Evolutionary conservation across 176 grass and related monocot species (phyloP).

Genomic region (Eleusine indica): DNA sequence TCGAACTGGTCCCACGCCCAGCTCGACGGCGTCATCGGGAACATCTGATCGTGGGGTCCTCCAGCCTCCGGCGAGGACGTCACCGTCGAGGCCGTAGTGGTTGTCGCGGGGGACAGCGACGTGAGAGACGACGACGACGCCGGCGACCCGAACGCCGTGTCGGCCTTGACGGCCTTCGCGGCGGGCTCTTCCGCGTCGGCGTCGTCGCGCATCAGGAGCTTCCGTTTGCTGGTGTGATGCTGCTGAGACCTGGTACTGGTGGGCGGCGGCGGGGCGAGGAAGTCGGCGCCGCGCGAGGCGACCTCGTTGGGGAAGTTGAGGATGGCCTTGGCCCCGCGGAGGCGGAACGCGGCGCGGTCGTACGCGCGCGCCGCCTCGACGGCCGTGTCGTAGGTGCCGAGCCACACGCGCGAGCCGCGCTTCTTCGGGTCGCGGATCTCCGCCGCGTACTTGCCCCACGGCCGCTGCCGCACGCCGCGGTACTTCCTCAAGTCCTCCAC

Average conservation of each 20-base stretch:
- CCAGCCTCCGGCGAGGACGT: conserved; percentile 28
- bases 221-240: conserved; percentile 26
- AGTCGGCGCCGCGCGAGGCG: conserved; percentile 40
- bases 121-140: conserved; percentile 16
- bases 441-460: conserved; percentile 93
- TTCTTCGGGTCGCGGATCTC: conserved; percentile 88
- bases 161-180: conserved; percentile 31
- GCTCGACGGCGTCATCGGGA: conserved; percentile 48
- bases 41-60: conserved; percentile 5
- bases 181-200: not conserved
- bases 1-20: conserved; percentile 53
- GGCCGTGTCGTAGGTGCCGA: conserved; percentile 90
- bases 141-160: conserved; percentile 23
- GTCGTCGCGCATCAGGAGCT: conserved; percentile 32
- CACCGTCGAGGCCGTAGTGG: conserved; percentile 40
- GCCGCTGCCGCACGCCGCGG: conserved; percentile 82
- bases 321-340: conserved; percentile 84
- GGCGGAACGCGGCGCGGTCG: conserved; percentile 77
- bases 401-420: conserved; percentile 82
- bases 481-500: conserved; percentile 59
- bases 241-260: not conserved
- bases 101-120: conserved; percentile 3
- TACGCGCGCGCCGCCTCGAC: conserved; percentile 80
- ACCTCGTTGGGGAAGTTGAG: conserved; percentile 95
- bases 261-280: not conserved